phyloP scores from a whole-genome alignment of 129 eudicot species.

The Escallonia herrerae region DNA sequence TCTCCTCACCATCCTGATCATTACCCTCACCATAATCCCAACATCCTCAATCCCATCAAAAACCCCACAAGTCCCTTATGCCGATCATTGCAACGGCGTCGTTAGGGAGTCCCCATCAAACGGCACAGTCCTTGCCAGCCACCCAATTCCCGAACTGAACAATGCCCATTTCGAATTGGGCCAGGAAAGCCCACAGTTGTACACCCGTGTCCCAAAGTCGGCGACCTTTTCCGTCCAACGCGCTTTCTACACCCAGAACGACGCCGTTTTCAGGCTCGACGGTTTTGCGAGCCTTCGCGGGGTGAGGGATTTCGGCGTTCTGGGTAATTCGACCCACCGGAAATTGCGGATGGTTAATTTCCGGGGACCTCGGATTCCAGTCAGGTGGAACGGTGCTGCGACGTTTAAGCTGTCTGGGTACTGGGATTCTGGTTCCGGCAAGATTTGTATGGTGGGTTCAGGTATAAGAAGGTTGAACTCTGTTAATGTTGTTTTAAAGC shows the following conservation, averaged over 20 bases:
- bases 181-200: constrained; percentile 28
- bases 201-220: constrained; percentile 18
- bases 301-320: constrained; percentile 7
- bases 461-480: constrained; percentile 28
- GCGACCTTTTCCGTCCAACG: constrained; percentile 21
- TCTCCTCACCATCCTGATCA: constrained; percentile 21
- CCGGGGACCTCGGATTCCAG: constrained; percentile 45
- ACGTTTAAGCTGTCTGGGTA: constrained; percentile 48
- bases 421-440: constrained; percentile 47
- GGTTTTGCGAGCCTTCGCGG: constrained; percentile 15
- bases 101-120: constrained; percentile 30
- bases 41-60: constrained; percentile 20
- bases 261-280: constrained; percentile 26
- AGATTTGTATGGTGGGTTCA: constrained; percentile 75
- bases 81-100: constrained; percentile 37
- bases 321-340: constrained; percentile 30
- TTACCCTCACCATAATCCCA: constrained; percentile 16
- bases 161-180: constrained; percentile 12
- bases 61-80: constrained; percentile 29
- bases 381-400: constrained; percentile 18
- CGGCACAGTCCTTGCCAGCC: neutral
- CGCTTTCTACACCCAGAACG: constrained; percentile 30
- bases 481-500: constrained; percentile 61
- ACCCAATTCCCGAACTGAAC: constrained; percentile 12
- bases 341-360: constrained; percentile 45